phyloP scores from a whole-genome alignment of 2,329 filamentous ascomycete species.

The Xylaria sp. region DNA sequence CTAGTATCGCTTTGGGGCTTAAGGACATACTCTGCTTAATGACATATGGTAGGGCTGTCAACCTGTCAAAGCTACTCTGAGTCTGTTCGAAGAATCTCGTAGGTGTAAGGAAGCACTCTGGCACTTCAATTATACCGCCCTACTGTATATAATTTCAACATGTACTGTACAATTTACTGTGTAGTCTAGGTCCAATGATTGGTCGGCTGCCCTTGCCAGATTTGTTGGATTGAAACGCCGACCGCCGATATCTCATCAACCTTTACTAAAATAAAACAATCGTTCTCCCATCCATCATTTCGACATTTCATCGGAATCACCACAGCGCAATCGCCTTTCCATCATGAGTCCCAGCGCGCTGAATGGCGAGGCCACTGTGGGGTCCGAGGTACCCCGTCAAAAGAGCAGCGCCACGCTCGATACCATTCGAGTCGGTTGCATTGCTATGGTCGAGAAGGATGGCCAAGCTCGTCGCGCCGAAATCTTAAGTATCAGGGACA shows the following conservation, averaged over 20 bases:
- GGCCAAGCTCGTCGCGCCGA: constrained; percentile 89
- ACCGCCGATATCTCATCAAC: constrained; percentile 11
- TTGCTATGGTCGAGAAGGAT: constrained; percentile 68
- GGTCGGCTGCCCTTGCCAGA: constrained; percentile 1
- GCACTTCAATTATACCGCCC: not conserved
- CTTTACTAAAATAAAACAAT: too few species aligned
- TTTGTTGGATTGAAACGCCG: constrained; percentile 5
- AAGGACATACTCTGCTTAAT: too few species aligned
- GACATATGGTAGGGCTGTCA: too few species aligned
- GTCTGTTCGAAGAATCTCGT: too few species aligned
- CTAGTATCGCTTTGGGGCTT: too few species aligned
- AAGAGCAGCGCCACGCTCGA: constrained; percentile 84
- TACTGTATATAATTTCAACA: not conserved
- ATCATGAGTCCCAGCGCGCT: constrained; percentile 58
- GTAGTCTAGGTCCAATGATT: too few species aligned
- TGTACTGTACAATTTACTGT: too few species aligned
- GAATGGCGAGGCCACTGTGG: constrained; percentile 56
- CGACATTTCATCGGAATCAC: constrained; percentile 40
- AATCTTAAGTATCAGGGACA: constrained; percentile 90
- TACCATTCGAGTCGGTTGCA: constrained; percentile 68
- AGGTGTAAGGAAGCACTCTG: too few species aligned
- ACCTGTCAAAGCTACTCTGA: too few species aligned
- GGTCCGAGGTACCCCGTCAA: constrained; percentile 61
- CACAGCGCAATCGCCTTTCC: constrained; percentile 33
- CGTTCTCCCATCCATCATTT: constrained; percentile 5